Conservation (phyloP, 306 rosid genomes). For the Oemleria cerasiformis region DNA sequence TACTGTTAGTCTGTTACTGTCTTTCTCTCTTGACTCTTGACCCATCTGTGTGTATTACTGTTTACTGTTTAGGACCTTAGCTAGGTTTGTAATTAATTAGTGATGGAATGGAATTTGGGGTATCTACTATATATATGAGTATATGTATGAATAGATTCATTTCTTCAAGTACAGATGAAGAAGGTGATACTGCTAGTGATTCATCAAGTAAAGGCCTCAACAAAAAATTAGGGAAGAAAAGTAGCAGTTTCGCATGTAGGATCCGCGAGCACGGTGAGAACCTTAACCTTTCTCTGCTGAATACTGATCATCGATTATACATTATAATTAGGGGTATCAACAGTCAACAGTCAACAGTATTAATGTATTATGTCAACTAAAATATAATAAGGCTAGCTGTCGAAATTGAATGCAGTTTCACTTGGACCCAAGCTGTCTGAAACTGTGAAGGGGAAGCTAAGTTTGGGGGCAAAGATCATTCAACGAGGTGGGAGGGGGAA, state of each 20-base stretch:
- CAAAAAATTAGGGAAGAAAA: conserved; percentile 29
- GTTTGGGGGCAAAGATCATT: conserved; percentile 64
- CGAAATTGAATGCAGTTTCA: conserved; percentile 40
- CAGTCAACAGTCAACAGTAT: too few relatives aligned
- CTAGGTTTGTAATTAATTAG: too few relatives aligned
- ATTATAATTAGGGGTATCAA: too few relatives aligned
- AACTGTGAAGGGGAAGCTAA: conserved; percentile 67
- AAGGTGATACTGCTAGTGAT: neutral
- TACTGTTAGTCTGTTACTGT: too few relatives aligned
- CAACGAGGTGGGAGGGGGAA: conserved; percentile 77
- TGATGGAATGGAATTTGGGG: too few relatives aligned
- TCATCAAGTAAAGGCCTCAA: conserved; percentile 21
- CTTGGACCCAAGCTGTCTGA: conserved; percentile 62
- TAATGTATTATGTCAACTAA: too few relatives aligned
- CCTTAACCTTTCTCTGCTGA: too few relatives aligned
- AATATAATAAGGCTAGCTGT: neutral
- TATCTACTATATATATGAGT: too few relatives aligned
- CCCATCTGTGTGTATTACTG: too few relatives aligned
- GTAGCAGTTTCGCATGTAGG: conserved; percentile 43
- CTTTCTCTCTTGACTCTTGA: too few relatives aligned
- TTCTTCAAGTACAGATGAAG: conserved; percentile 22
- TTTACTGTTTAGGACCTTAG: too few relatives aligned
- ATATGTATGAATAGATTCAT: neutral
- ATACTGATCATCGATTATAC: too few relatives aligned
- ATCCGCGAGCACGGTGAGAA: conserved; percentile 65